Conservation (phyloP, 495 filamentous ascomycete genomes). For the Aspergillus conjunctus region DNA sequence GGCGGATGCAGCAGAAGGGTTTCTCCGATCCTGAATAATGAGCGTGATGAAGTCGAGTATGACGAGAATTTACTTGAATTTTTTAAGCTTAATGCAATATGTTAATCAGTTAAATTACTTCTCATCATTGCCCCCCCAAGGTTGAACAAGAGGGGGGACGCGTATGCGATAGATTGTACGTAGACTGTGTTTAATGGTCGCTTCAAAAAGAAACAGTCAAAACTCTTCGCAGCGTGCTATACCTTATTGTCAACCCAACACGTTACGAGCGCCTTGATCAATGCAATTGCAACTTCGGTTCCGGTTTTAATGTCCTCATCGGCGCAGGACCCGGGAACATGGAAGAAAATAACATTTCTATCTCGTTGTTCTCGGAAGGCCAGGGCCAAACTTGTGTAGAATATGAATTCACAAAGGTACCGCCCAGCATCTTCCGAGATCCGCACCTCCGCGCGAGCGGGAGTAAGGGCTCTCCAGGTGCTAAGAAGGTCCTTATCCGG, state of each 20-base stretch:
- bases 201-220: no score
- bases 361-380: slow-evolving; percentile 51
- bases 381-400: slow-evolving; percentile 70
- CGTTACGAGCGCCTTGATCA: slow-evolving; percentile 68
- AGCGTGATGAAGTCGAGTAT: no score
- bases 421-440: slow-evolving; percentile 76
- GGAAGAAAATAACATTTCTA: slow-evolving; percentile 71
- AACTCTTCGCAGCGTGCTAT: not conserved
- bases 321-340: slow-evolving; percentile 67
- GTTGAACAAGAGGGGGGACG: no score
- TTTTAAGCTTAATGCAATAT: no score
- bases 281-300: slow-evolving; percentile 61
- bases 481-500: slow-evolving; percentile 40
- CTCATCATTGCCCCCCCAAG: no score
- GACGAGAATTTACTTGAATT: no score
- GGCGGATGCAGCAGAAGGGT: no score
- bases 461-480: slow-evolving; percentile 37
- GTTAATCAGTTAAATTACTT: no score
- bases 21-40: no score
- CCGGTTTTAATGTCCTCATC: slow-evolving; percentile 61
- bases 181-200: no score
- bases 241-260: slow-evolving; percentile 43
- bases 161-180: no score
- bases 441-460: slow-evolving; percentile 54
- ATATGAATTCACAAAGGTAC: slow-evolving; percentile 87